Evolutionary conservation across 2,329 filamentous ascomycete genomes (phyloP), one percentile per base, ranked within the genome.

Genomic region (Coleophoma eucalyptorum): DNA sequence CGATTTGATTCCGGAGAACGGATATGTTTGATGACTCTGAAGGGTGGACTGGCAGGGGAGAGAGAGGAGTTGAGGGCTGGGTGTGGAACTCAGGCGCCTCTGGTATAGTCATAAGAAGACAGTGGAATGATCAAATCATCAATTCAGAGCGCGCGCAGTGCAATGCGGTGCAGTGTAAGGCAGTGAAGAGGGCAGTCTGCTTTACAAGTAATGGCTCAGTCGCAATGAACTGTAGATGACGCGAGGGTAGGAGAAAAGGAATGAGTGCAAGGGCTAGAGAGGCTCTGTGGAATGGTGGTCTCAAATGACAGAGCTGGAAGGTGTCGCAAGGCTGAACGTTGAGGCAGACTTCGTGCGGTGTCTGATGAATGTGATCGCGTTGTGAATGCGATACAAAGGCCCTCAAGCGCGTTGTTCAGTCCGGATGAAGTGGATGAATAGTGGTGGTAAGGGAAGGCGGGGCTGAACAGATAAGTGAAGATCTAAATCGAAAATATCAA

Each of bases 1-100:
- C 84, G 79, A 83, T 89, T 71, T 87, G 84, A 65, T 85, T 83
- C 65, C 84, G 78, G 63, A 89, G 74, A 49, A 89, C 79, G 51
- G 85, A 83, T 53, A 89, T 87, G 59, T 82, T 86, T 59, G 82
- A 78, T 48, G 84, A 83, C 67, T 85, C 80, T 58, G 84, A 78
- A 58, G 84, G 74, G 68, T 88, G 83, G 61, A 87, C 69, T 58
- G 86, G 86, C 61, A 84, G 83, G 63, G 86, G 86, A 65, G 84
- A 88, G 64, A 86, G 81, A 57, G 86, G 86, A 64, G 83, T 86
- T 63, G 86, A 71, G 58, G 79, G 79, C 67, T 83, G 79, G 70
- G 82, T 81, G 65, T 78, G 80, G 66, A 83, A 81, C 67, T 85
- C 79, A 62, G 71, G 71, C 64, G 77, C 70, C 67, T 79, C 74